Base-by-base conservation (phyloP, 306 rosid species). In the Quercus alba region DNA sequence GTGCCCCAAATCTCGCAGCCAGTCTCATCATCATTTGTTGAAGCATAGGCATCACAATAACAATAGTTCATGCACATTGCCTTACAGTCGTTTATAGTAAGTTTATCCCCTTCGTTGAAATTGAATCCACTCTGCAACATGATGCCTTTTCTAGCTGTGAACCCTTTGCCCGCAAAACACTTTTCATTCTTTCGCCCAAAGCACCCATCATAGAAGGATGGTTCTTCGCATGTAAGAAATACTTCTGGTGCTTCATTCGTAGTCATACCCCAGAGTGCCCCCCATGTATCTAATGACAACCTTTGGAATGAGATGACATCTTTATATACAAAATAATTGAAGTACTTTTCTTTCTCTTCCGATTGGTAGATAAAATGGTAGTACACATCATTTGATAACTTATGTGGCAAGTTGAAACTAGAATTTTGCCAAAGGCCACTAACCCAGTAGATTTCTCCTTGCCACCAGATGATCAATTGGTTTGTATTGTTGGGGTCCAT, bases 1-100 rank as follows among this genome's bases (percentile, higher is more conserved):
- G 0, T 2, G 44, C 2, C 2, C 82, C 82, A 71, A 28, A 78
- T 17, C 63, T 78, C 63, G 54, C 82, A 78, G 12, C 77, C 55
- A 72, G 72, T 58, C 12, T 46, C 17, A 59, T 70, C 76, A 0
- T 58, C 3, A 28, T 57, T 41, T 6, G 76, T 78, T 51, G 30
- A 41, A 52, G 77, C 58, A 77, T 77, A 77, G 3, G 80, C 80
- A 1, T 26, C 52, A 69, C 14, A 74, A 5, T 33, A 78, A 49
- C 71, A 78, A 44, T n/a, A 41, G 0, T 41, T 57, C 19, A 78
- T 25, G 52, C 81, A 78, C 70, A 0, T 78, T 10, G 20, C 51
- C 0, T 21, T 70, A 71, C 81, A 78, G 61, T 78, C 81, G 58
- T 70, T 70, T 25, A 58, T 21, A 3, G 81, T 56, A 44, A 78